These are phyloP conservation scores for Kluyveromyces dobzhanskii DNA, from an alignment of 805 yeast species.

Conservation along the genomic window DNA sequence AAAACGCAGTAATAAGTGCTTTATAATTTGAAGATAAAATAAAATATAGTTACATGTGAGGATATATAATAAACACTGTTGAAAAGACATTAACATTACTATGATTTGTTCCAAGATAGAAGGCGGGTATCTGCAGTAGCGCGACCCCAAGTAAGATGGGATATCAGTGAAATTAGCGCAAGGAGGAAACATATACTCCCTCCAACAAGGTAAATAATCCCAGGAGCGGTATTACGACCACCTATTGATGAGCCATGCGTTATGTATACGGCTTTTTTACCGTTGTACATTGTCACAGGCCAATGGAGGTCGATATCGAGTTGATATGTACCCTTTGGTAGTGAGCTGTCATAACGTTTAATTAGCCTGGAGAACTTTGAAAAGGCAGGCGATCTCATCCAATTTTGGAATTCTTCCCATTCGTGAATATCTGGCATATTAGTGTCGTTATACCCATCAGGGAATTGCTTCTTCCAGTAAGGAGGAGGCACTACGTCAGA, in stretches of 20 bases:
- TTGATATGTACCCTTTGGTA: slow-evolving; percentile 55
- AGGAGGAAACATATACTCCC: slow-evolving; percentile 62
- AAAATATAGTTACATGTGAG: too few species aligned
- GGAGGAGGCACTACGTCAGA: slow-evolving; percentile 87
- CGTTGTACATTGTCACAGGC: slow-evolving; percentile 65
- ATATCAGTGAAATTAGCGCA: slow-evolving; percentile 42
- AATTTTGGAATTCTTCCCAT: slow-evolving; percentile 85
- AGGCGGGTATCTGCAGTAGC: slow-evolving; percentile 63
- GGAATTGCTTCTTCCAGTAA: slow-evolving; percentile 72
- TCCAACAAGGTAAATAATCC: slow-evolving; percentile 65
- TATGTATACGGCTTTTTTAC: slow-evolving; percentile 57
- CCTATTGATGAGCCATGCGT: slow-evolving; percentile 69
- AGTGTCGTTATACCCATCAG: slow-evolving; percentile 79
- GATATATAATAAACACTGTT: neutral
- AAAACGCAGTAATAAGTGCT: too few species aligned
- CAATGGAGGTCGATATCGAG: slow-evolving; percentile 63
- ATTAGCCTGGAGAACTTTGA: slow-evolving; percentile 60
- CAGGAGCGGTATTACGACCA: slow-evolving; percentile 67
- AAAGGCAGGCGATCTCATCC: slow-evolving; percentile 90
- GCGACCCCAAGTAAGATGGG: slow-evolving; percentile 58
- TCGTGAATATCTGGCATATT: slow-evolving; percentile 68
- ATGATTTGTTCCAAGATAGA: slow-evolving; percentile 62
- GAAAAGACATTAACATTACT: neutral
- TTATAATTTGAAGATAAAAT: too few species aligned
- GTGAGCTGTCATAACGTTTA: slow-evolving; percentile 47